Conservation (phyloP, 495 filamentous ascomycete species). For the Glarea lozoyensis region DNA sequence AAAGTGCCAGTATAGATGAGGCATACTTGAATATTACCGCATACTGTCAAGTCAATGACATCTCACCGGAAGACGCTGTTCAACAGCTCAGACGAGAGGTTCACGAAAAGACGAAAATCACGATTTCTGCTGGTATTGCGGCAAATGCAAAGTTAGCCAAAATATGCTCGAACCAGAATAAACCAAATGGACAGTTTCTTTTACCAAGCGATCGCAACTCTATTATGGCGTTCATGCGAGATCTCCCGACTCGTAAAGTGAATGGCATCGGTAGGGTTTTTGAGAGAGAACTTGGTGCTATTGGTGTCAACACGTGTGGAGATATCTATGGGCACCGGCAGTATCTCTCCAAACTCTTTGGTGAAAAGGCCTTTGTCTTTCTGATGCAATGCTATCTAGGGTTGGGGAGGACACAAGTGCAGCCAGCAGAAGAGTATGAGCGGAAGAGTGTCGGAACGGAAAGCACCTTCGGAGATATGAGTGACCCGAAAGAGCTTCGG, state of each 20-base stretch:
- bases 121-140: slow-evolving; percentile 89
- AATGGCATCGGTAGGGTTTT: slow-evolving; percentile 92
- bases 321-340: slow-evolving; percentile 75
- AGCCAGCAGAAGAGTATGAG: slow-evolving; percentile 83
- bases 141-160: slow-evolving; percentile 91
- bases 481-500: slow-evolving; percentile 55
- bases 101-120: slow-evolving; percentile 68
- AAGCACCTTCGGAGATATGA: slow-evolving; percentile 80
- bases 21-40: slow-evolving; percentile 93
- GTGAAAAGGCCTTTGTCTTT: slow-evolving; percentile 84
- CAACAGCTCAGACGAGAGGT: slow-evolving; percentile 69
- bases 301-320: slow-evolving; percentile 83
- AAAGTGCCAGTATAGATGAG: slow-evolving; percentile 91
- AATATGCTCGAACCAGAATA: slow-evolving; percentile 89
- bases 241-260: slow-evolving; percentile 78
- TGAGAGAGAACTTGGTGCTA: slow-evolving; percentile 81
- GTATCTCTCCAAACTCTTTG: slow-evolving; percentile 67
- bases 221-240: slow-evolving; percentile 78
- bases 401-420: slow-evolving; percentile 76
- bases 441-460: slow-evolving; percentile 93
- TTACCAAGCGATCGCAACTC: slow-evolving; percentile 59
- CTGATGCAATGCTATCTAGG: slow-evolving; percentile 79
- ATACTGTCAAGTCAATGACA: slow-evolving; percentile 62
- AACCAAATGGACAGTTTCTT: slow-evolving; percentile 87
- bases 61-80: slow-evolving; percentile 65